phyloP scores from a whole-genome alignment of 805 yeast species.

The Kockiozyma suomiensis region DNA sequence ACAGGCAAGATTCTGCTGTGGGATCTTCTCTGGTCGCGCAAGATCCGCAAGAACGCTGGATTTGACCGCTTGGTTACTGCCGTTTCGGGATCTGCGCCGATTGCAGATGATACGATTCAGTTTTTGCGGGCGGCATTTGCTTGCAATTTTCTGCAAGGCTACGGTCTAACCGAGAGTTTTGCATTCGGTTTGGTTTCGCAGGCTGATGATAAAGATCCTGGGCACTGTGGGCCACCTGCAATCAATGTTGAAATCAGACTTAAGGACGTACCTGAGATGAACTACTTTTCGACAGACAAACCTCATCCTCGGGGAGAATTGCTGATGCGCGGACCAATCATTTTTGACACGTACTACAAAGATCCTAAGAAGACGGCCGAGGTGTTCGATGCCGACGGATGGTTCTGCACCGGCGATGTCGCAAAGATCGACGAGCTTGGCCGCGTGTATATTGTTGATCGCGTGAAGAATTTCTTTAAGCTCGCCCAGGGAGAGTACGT shows the following conservation, averaged over 20 bases:
- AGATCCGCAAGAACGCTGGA: constrained; percentile 53
- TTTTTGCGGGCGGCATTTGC: constrained; percentile 66
- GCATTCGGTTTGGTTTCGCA: constrained; percentile 39
- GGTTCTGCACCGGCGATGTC: constrained; percentile 53
- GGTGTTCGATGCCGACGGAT: constrained; percentile 51
- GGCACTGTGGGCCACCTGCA: constrained; percentile 65
- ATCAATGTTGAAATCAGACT: constrained; percentile 59
- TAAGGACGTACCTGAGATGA: constrained; percentile 66
- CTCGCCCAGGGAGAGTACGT: constrained; percentile 68
- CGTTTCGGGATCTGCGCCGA: constrained; percentile 70
- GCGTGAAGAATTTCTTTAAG: constrained; percentile 80
- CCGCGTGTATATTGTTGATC: constrained; percentile 63
- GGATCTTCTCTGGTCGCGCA: constrained; percentile 48
- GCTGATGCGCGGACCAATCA: constrained; percentile 64
- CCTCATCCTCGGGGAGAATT: constrained; percentile 61
- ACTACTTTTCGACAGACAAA: constrained; percentile 49
- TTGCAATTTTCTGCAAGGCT: constrained; percentile 62
- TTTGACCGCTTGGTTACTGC: constrained; percentile 48
- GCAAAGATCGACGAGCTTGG: constrained; percentile 57
- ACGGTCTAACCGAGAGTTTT: constrained; percentile 41
- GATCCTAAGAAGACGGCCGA: constrained; percentile 57
- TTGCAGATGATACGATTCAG: constrained; percentile 59
- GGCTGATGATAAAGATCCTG: constrained; percentile 51
- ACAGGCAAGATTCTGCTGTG: constrained; percentile 45
- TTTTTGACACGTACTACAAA: constrained; percentile 59